A percentile compares a stretch with the other conserved stretches of the same genome.
Conservation (phyloP, 495 filamentous ascomycete genomes). For the Talaromyces liani region DNA sequence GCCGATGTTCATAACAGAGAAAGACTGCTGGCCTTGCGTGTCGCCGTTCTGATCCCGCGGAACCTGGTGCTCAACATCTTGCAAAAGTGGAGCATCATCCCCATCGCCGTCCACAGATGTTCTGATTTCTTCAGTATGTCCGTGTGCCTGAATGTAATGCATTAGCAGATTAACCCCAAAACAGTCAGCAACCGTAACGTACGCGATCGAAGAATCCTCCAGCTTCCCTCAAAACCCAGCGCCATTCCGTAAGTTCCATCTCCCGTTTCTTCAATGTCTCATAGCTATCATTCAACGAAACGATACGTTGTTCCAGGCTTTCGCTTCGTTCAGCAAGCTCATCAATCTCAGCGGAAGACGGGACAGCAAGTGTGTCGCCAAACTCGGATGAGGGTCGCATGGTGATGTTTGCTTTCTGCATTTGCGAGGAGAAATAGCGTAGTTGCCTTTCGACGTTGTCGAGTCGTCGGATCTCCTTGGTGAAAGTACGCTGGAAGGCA, state of each 20-base stretch:
- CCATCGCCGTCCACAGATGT: conserved; percentile 75
- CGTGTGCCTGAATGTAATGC: conserved; percentile 55
- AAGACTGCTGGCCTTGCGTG: conserved; percentile 67
- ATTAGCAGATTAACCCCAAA: conserved; percentile 17
- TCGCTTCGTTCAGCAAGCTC: conserved; percentile 87
- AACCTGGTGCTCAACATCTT: conserved; percentile 75
- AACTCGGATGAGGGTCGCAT: conserved; percentile 83
- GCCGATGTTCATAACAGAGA: conserved; percentile 97
- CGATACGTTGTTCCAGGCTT: conserved; percentile 83
- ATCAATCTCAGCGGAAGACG: conserved; percentile 88
- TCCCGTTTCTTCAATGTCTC: conserved; percentile 96
- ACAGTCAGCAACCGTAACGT: conserved; percentile 12
- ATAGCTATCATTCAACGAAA: conserved; percentile 91
- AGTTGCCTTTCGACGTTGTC: conserved; percentile 98
- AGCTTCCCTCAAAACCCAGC: conserved; percentile 92
- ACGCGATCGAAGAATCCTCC: conserved; percentile 93
- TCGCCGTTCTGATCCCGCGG: conserved; percentile 57
- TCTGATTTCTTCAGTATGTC: conserved; percentile 92
- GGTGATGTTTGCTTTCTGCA: conserved; percentile 82
- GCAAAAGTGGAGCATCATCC: conserved; percentile 72
- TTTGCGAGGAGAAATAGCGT: conserved; percentile 88
- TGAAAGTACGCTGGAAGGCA: conserved; percentile 95
- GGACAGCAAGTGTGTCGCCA: conserved; percentile 72
- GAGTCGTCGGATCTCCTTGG: conserved; percentile 89
- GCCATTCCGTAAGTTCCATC: conserved; percentile 94